Conservation (phyloP, 768 basidiomycete genomes). For the Glaciozyma antarctica region DNA sequence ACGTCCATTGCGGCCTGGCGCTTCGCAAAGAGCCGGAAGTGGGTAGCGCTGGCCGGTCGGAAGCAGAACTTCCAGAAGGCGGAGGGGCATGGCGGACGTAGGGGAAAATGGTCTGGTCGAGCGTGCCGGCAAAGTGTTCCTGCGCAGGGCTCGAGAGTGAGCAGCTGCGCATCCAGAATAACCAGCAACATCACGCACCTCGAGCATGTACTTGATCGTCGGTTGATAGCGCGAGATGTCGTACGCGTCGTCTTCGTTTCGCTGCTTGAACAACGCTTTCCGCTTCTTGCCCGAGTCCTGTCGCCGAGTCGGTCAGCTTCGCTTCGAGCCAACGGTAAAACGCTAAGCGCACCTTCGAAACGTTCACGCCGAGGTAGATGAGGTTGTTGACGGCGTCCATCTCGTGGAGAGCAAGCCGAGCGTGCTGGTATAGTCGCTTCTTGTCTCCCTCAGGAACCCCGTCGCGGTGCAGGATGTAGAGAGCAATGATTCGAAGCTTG, state of each 20-base stretch:
- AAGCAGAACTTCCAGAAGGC: constrained; percentile 39
- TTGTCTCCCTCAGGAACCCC: constrained; percentile 98
- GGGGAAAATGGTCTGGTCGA: constrained; percentile 74
- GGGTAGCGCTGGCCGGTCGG: constrained; percentile 51
- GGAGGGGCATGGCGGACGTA: constrained; percentile 67
- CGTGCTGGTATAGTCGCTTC: constrained; percentile 88
- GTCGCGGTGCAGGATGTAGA: constrained; percentile 89
- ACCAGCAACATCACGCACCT: constrained; percentile 48
- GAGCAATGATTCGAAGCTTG: constrained; percentile 91
- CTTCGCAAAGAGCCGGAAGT: constrained; percentile 65
- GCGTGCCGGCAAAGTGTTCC: constrained; percentile 71
- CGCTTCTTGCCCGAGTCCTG: constrained; percentile 63
- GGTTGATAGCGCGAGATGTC: constrained; percentile 92
- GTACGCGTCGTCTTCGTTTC: constrained; percentile 79
- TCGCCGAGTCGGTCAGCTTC: too few relatives aligned
- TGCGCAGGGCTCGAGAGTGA: constrained; percentile 37
- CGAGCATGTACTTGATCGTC: constrained; percentile 64
- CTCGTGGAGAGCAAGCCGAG: constrained; percentile 71
- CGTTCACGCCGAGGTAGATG: constrained; percentile 66
- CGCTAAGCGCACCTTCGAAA: constrained; percentile 54
- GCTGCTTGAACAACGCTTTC: constrained; percentile 53
- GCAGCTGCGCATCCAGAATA: background rate
- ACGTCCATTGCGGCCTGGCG: constrained; percentile 37
- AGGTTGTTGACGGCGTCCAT: constrained; percentile 90
- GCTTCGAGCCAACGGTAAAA: background rate